These are phyloP conservation scores for Breviolum minutum DNA, from an alignment of 73 alveolate genomes.

Conservation along the genomic window DNA sequence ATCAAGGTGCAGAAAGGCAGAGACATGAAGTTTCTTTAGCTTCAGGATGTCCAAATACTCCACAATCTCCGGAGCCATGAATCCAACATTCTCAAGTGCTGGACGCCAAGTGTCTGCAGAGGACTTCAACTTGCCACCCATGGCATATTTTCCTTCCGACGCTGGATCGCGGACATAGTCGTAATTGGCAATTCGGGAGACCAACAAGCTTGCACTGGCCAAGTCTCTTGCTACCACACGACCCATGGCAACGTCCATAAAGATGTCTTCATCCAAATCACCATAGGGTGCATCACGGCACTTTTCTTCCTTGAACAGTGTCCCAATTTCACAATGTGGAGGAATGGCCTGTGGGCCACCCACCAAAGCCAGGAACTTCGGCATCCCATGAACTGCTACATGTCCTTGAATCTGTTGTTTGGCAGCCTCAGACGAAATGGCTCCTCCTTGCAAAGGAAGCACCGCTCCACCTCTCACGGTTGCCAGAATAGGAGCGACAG, in stretches of 20 bases:
- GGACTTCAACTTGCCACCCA: slow-evolving; percentile 19
- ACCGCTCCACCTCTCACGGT: slow-evolving; percentile 22
- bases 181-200: slow-evolving; percentile 33
- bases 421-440: background rate
- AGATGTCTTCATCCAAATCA: slow-evolving; percentile 52
- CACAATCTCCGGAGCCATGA: background rate
- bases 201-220: slow-evolving; percentile 12
- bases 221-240: slow-evolving; percentile 32
- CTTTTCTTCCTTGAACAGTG: slow-evolving; percentile 9
- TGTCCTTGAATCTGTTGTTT: background rate
- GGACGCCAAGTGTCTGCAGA: slow-evolving; percentile 19
- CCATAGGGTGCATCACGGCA: slow-evolving; percentile 58
- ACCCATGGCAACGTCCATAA: slow-evolving; percentile 38
- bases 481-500: slow-evolving; percentile 19
- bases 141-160: background rate
- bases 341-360: slow-evolving; percentile 44
- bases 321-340: background rate
- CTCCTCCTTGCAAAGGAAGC: slow-evolving; percentile 17
- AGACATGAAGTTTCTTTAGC: slow-evolving; percentile 29
- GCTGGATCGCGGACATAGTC: slow-evolving; percentile 45
- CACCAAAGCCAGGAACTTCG: slow-evolving; percentile 24
- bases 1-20: slow-evolving; percentile 33
- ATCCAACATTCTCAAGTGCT: slow-evolving; percentile 48
- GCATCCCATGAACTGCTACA: slow-evolving; percentile 22
- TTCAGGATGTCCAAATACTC: background rate